Evolutionary conservation across 1,139 yeast genomes (phyloP), one percentile per base, ranked within the genome.

Genomic region (Suhomyces bolitotheri): DNA sequence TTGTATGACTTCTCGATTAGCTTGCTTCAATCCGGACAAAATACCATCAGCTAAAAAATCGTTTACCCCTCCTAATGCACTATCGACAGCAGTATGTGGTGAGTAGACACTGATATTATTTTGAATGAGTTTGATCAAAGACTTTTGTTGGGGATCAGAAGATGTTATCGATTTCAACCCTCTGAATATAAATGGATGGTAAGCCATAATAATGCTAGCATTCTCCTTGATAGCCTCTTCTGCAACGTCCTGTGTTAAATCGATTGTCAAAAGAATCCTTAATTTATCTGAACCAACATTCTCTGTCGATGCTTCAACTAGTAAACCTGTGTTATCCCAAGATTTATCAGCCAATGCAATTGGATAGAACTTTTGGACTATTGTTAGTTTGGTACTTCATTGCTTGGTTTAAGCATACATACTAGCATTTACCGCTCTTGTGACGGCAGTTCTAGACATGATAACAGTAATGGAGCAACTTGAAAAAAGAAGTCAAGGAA

Each of bases 21-120:
- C 41, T 14, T 56, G 54, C 14, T 48, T 45, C 8, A 51, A 43
- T 0, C 55, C 56, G 7, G 54, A 50, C 2, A 77, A 56, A 11
- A 87, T 62, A 0, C 87, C 86, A 29, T 76, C 78, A 0, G 78
- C 85, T 26, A 92, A 68, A 82, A 95, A 92, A 56, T 89, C 97
- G 49, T 90, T 92, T 40, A 94, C 97, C 16, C 98, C 98, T 8
- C 86, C 88, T 12, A 62, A 61, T 8, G 95, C 95, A 22, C 97
- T 94, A 61, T 94, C 98, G 2, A 92, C 85, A 0, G 97, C 92
- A 0, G 98, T 90, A 54, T 94, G 99, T 12, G 98, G 98, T 35
- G 84, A 85, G 57, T 92, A 92, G 1, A 94, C 98, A 39, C 90
- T 78, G 43, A 92, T 76, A 12, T 86, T 86, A 40, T 81, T 73